phyloP scores from a whole-genome alignment of 1,284 basidiomycete genomes.

The Trichosporon inkin region DNA sequence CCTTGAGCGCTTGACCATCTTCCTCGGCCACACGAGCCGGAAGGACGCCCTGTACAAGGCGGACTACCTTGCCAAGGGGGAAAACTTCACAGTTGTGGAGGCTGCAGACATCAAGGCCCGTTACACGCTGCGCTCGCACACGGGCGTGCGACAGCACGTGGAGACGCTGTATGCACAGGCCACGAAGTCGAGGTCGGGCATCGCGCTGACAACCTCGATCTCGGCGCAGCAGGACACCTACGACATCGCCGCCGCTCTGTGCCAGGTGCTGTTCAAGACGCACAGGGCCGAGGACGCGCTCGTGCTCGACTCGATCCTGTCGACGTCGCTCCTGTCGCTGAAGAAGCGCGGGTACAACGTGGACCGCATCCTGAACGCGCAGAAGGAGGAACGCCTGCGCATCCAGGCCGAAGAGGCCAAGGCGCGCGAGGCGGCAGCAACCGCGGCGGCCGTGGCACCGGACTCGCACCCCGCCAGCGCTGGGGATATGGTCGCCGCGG shows the following conservation, averaged over 20 bases:
- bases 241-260: slow-evolving; percentile 59
- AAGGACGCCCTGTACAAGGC: slow-evolving; percentile 58
- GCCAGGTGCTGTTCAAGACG: slow-evolving; percentile 67
- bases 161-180: slow-evolving; percentile 67
- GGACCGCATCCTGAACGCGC: slow-evolving; percentile 83
- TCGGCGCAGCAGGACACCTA: slow-evolving; percentile 81
- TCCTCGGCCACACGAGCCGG: slow-evolving; percentile 82
- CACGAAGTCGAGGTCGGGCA: slow-evolving; percentile 54
- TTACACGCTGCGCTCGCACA: slow-evolving; percentile 32
- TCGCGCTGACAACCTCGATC: slow-evolving; percentile 71
- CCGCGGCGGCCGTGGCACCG: not conserved
- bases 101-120: slow-evolving; percentile 52
- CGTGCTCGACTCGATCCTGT: slow-evolving; percentile 69
- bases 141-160: slow-evolving; percentile 33
- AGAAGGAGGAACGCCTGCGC: slow-evolving; percentile 67
- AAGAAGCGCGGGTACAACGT: slow-evolving; percentile 66
- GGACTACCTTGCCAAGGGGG: slow-evolving; percentile 57
- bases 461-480: not conserved
- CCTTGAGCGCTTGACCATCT: slow-evolving; percentile 83
- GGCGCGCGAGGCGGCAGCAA: slow-evolving; percentile 38
- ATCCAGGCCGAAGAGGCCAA: slow-evolving; percentile 50
- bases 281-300: slow-evolving; percentile 76
- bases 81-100: slow-evolving; percentile 61
- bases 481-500: not conserved
- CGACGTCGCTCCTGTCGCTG: slow-evolving; percentile 77